Conservation (phyloP, 2,329 filamentous ascomycete species). For the Lasiodiplodia gonubiensis region DNA sequence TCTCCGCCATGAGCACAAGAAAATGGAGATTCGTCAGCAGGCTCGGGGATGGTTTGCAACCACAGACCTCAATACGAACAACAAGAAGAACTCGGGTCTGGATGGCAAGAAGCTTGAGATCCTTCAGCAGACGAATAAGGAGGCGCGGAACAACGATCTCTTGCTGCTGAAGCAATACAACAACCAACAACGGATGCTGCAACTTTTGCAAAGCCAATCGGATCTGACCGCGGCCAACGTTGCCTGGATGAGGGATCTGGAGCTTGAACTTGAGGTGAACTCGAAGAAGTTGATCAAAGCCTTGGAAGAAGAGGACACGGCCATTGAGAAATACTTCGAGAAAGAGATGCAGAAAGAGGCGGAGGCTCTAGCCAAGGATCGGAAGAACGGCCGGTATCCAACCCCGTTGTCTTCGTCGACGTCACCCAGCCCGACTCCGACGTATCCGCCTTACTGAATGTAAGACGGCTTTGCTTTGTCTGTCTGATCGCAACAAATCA, state of each 20-base stretch:
- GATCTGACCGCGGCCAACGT: slow-evolving; percentile 1
- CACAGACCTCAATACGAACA: slow-evolving; percentile 22
- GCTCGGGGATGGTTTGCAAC: slow-evolving; percentile 10
- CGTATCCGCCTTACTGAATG: slow-evolving; percentile 2
- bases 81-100: slow-evolving; percentile 25
- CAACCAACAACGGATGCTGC: slow-evolving; percentile 10
- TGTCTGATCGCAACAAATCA: neutral
- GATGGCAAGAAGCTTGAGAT: slow-evolving; percentile 28
- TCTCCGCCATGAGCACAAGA: slow-evolving; percentile 17
- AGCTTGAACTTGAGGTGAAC: neutral
- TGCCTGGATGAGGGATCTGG: slow-evolving; percentile 4
- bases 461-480: neutral
- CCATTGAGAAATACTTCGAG: slow-evolving; percentile 1
- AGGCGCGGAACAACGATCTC: slow-evolving; percentile 11
- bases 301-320: slow-evolving; percentile 38
- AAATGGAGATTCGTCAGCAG: slow-evolving; percentile 23
- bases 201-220: neutral
- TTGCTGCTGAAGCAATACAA: neutral
- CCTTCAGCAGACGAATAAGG: slow-evolving; percentile 17
- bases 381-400: neutral
- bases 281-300: neutral
- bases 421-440: slow-evolving; percentile 10
- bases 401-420: slow-evolving; percentile 18
- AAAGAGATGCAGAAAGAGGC: neutral
- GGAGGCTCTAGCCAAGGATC: slow-evolving; percentile 3